Base-by-base conservation (phyloP, 2,329 filamentous ascomycete species). In the Xylariaceae sp. region DNA sequence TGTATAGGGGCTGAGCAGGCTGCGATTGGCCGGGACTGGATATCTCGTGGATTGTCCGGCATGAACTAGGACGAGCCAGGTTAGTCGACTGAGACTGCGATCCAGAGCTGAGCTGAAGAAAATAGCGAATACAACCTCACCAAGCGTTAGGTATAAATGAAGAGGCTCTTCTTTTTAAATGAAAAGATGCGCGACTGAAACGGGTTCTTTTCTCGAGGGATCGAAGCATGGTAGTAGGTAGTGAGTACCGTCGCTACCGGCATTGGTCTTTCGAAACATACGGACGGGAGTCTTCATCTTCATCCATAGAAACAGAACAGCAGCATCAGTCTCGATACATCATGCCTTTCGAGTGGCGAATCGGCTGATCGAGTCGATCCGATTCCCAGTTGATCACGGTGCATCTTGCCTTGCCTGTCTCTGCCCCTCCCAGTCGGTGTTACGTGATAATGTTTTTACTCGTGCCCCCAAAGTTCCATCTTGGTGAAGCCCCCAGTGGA, bases 351-450 rank as follows among this genome's bases (percentile, higher is more conserved):
- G 5, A 41, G 37, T 41, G 41, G 41, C 11, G 41, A 15, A 45
- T 45, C 41, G 41, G 41, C 41, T 41, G 37, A 41, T 10, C 37
- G 8, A 10, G 41, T n/a, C 13, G 41, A 15, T 45, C 8, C 45
- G n/a, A 17, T 48, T 18, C n/a, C 15, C 15, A 45, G 11, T 45
- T 11, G 23, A 30, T 30, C 23, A 30, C 23, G 13, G 41, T 13
- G n/a, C 11, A 45, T 45, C 41, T 45, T 11, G 5, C 41, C 41
- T 13, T 18, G 37, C 47, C 52, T 18, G 34, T 34, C 48, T 56
- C 49, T 62, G 52, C 58, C 50, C 51, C 49, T 13, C 57, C 55
- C 45, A 53, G 53, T 52, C 10, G 51, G 50, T 51, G 55, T 55
- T 47, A 37, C 57, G 48, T 55, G 51, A 48, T 17, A 37, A 15